Evolutionary conservation across 768 basidiomycete species (phyloP).

Genomic region (Phaeotremella skinneri): DNA sequence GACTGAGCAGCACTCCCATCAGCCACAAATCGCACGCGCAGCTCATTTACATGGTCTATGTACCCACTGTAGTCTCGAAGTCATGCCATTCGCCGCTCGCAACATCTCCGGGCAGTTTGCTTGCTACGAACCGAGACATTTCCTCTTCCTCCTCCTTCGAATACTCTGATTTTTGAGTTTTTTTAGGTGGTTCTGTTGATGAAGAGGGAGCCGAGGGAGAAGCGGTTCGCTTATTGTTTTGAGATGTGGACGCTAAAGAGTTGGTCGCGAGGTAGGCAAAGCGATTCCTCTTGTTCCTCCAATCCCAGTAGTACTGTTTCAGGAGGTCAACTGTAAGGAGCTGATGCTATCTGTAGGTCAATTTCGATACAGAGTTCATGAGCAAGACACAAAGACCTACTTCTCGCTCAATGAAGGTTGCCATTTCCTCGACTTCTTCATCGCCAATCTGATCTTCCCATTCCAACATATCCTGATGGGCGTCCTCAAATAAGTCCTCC

Average conservation of each 20-base stretch:
- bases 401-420: neutral
- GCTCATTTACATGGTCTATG: neutral
- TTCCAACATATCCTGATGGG: neutral
- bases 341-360: neutral
- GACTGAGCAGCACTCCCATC: neutral
- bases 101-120: neutral
- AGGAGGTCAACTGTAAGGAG: neutral
- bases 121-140: neutral
- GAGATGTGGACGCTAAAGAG: too few species aligned
- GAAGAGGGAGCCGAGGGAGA: neutral
- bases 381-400: neutral
- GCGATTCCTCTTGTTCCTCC: conserved; percentile 3
- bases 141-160: neutral
- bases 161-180: neutral
- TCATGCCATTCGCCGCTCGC: neutral
- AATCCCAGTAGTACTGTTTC: neutral
- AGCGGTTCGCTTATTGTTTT: too few species aligned
- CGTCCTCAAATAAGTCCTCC: neutral
- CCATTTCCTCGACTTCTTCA: neutral
- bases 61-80: neutral
- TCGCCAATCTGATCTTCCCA: neutral
- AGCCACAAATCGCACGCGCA: too few species aligned
- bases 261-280: conserved; percentile 9
- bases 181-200: neutral
- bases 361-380: neutral